Percentiles rank a stretch among this genome's conserved stretches.
These are phyloP conservation scores for Populus nigra DNA, from an alignment of 345 rosid species.

Conservation along the genomic window DNA sequence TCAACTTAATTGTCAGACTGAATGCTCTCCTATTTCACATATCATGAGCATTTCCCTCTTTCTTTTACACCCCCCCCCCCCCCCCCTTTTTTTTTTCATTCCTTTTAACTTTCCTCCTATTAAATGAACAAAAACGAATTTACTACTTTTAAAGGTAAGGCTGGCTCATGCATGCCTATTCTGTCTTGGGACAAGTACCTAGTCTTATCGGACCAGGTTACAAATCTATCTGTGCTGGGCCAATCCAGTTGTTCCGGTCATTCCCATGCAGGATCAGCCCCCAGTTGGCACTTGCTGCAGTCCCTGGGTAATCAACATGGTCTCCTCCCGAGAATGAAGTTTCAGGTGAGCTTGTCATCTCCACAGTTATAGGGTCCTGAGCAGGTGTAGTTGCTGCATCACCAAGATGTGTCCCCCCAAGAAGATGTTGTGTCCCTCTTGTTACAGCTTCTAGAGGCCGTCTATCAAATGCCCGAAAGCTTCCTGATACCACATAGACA, in stretches of 20 bases:
- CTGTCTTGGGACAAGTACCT: conserved; percentile 3
- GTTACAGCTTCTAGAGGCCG: conserved; percentile 58
- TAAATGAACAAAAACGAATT: conserved; percentile 9
- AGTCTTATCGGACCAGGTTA: background rate
- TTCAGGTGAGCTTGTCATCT: conserved; percentile 44
- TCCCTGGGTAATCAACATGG: conserved; percentile 33
- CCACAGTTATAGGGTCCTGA: conserved; percentile 17
- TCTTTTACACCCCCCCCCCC: no score
- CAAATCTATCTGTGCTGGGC: conserved; percentile 12
- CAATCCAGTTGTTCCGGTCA: conserved; percentile 51
- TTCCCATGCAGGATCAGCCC: conserved; percentile 41
- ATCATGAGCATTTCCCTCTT: background rate
- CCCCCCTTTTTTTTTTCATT: background rate
- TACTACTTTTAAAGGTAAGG: background rate
- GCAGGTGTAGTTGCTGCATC: conserved; percentile 34
- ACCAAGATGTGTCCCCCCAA: conserved; percentile 8
- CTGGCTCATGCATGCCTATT: background rate
- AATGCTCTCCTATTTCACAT: background rate
- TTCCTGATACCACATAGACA: conserved; percentile 70
- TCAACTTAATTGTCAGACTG: background rate
- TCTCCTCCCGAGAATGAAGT: conserved; percentile 46
- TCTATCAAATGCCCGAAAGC: conserved; percentile 77
- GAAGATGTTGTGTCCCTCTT: conserved; percentile 24
- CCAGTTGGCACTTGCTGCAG: conserved; percentile 18
- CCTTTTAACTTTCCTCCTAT: background rate